Conservation (phyloP, 768 basidiomycete genomes). For the Serendipita sp. region DNA sequence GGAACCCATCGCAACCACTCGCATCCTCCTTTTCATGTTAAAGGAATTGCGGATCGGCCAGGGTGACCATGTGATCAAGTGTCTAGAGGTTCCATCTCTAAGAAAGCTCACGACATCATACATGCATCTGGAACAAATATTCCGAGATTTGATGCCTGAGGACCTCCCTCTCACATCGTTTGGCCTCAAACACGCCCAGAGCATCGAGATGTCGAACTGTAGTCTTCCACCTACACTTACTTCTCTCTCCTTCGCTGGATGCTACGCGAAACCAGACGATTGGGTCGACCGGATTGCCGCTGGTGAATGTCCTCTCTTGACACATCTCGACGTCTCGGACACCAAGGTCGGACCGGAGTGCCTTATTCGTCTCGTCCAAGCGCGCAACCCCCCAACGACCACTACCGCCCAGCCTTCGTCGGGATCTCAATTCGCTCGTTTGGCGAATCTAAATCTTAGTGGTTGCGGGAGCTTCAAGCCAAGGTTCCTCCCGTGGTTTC, state of each 20-base stretch:
- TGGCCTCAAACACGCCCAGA: too few species aligned
- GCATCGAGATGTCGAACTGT: too few species aligned
- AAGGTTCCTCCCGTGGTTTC: neutral
- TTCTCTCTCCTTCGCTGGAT: neutral
- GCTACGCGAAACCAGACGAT: neutral
- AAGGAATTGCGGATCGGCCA: neutral
- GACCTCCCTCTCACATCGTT: neutral
- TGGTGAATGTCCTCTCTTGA: neutral
- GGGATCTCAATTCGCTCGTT: neutral
- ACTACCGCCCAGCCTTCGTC: neutral
- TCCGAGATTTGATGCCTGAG: neutral
- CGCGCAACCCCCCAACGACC: neutral
- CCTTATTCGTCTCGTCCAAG: neutral
- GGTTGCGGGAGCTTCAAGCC: neutral
- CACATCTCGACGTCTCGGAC: neutral
- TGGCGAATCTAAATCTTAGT: neutral
- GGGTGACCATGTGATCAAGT: neutral
- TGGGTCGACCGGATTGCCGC: neutral
- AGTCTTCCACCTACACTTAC: neutral
- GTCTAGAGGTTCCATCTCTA: neutral
- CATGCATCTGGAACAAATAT: neutral
- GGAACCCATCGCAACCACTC: neutral
- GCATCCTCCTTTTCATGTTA: neutral
- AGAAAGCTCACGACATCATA: neutral
- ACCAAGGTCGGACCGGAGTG: neutral